phyloP scores from a whole-genome alignment of 768 basidiomycete species.

The Dioszegia crocea region DNA sequence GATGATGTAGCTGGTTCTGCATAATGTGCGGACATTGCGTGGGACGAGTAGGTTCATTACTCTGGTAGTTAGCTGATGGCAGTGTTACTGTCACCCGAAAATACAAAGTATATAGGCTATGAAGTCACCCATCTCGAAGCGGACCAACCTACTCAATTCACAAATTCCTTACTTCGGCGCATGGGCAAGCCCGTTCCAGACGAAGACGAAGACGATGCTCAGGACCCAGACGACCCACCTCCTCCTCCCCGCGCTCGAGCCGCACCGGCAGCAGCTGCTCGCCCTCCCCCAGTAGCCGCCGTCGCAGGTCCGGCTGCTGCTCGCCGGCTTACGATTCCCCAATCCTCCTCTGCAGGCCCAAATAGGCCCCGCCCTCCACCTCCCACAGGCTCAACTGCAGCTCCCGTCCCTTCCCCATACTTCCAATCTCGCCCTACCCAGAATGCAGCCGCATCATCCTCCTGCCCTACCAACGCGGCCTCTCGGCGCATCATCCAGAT shows the following conservation, averaged over 20 bases:
- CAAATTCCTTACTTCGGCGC: constrained; percentile 59
- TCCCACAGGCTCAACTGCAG: too few relatives aligned
- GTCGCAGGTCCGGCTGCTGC: not conserved
- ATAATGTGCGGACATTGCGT: constrained; percentile 62
- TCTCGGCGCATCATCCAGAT: not conserved
- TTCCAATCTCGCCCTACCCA: not conserved
- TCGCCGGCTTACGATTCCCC: not conserved
- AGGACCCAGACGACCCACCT: not conserved
- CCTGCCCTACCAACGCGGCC: not conserved
- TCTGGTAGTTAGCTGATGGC: not conserved
- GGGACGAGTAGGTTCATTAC: constrained; percentile 54
- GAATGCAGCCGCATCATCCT: not conserved
- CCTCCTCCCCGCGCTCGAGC: not conserved
- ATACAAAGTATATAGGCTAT: constrained; percentile 53
- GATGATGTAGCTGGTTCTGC: constrained; percentile 61
- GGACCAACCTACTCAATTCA: constrained; percentile 60
- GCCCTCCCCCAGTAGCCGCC: not conserved
- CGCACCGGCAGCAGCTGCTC: not conserved
- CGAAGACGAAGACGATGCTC: not conserved
- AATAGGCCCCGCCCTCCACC: not conserved
- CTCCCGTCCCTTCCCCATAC: not conserved
- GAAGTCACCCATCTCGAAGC: constrained; percentile 64
- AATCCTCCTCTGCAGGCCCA: not conserved
- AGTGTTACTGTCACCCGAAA: constrained; percentile 70
- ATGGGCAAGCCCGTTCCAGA: constrained; percentile 56